These are phyloP conservation scores for Entoloma clypeatum DNA, from an alignment of 1,284 basidiomycete species.

Conservation along the genomic window DNA sequence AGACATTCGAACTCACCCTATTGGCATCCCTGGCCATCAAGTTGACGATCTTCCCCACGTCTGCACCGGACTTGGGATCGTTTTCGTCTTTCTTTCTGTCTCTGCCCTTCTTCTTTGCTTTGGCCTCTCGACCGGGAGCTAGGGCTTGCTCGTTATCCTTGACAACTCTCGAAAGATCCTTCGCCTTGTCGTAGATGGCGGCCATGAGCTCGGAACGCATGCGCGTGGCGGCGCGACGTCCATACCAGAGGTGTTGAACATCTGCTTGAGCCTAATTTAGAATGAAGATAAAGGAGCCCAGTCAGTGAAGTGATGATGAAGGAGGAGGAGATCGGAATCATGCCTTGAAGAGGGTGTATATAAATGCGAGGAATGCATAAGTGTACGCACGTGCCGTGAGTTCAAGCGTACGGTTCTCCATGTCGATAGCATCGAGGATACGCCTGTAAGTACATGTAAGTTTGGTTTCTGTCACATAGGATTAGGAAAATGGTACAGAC, in stretches of 20 bases:
- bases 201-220: constrained; percentile 75
- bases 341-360: constrained; percentile 53
- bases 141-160: constrained; percentile 45
- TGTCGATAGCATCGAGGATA: constrained; percentile 46
- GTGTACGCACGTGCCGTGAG: constrained; percentile 62
- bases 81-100: constrained; percentile 39
- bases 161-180: constrained; percentile 79
- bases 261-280: constrained; percentile 60
- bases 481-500: constrained; percentile 25
- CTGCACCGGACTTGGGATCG: constrained; percentile 64
- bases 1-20: constrained; percentile 29
- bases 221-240: constrained; percentile 66
- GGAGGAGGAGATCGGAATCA: constrained; percentile 1
- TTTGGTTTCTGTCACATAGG: background rate
- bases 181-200: constrained; percentile 87
- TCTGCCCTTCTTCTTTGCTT: constrained; percentile 40
- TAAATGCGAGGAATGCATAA: constrained; percentile 65
- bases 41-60: constrained; percentile 76
- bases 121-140: constrained; percentile 20
- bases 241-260: constrained; percentile 75
- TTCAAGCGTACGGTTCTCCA: constrained; percentile 37
- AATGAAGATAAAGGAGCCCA: constrained; percentile 1
- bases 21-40: constrained; percentile 72
- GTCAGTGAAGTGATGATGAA: constrained; percentile 10
- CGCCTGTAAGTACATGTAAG: constrained; percentile 26